Conservation (phyloP, 495 filamentous ascomycete genomes). For the Daldinia loculata region DNA sequence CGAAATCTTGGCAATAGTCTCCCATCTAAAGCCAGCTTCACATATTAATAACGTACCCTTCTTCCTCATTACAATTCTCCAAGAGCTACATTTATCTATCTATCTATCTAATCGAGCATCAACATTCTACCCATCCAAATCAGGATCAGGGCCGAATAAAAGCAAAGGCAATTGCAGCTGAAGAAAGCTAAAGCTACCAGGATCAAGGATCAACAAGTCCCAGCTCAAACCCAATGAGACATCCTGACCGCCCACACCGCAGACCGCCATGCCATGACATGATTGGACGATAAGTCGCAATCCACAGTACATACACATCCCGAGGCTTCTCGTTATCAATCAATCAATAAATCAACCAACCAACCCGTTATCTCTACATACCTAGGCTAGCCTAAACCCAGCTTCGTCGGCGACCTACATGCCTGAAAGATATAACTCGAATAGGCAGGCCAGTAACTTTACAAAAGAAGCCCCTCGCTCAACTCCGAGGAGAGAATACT, state of each 20-base stretch:
- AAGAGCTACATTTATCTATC: neutral
- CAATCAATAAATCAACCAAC: neutral
- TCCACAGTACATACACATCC: neutral
- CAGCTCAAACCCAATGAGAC: conserved; percentile 12
- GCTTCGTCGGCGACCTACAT: conserved; percentile 12
- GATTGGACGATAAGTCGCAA: conserved; percentile 21
- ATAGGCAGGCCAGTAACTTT: conserved; percentile 13
- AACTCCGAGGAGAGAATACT: conserved; percentile 17
- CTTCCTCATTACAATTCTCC: no score
- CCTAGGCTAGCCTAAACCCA: neutral
- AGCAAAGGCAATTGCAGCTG: neutral
- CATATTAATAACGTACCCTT: neutral
- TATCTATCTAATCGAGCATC: neutral
- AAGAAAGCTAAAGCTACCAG: neutral
- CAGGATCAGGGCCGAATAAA: neutral
- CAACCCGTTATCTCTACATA: neutral
- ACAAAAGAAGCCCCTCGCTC: conserved; percentile 17
- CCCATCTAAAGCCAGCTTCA: conserved; percentile 22
- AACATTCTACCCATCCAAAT: neutral
- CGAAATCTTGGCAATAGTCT: conserved; percentile 2
- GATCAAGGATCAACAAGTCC: conserved; percentile 3
- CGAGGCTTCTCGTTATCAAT: conserved; percentile 1
- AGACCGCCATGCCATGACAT: neutral
- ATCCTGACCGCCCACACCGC: conserved; percentile 2
- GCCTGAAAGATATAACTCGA: conserved; percentile 12